Conservation (phyloP, 208 protist genomes). For the Wallacemonas sp. region DNA sequence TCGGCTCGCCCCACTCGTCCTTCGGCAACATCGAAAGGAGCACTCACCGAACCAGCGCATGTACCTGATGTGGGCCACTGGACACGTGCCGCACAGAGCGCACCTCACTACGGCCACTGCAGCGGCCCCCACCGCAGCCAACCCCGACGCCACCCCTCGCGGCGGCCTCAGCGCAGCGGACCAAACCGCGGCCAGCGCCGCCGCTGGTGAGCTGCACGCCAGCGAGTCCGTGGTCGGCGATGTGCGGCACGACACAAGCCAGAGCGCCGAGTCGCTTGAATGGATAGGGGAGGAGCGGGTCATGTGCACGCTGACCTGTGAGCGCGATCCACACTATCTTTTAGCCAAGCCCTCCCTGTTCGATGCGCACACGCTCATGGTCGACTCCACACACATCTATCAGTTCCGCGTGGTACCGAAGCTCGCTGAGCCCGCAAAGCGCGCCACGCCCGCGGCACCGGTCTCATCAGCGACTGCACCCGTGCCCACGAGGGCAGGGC, state of each 20-base stretch:
- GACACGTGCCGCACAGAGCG: slow-evolving; percentile 19
- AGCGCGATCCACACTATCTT: slow-evolving; percentile 52
- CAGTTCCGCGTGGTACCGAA: slow-evolving; percentile 38
- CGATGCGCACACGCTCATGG: slow-evolving; percentile 66
- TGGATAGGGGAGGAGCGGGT: slow-evolving; percentile 71
- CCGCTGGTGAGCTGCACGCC: slow-evolving; percentile 1
- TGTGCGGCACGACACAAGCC: too few species aligned
- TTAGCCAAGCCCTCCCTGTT: slow-evolving; percentile 57
- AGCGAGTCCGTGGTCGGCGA: neutral
- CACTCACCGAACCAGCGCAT: slow-evolving; percentile 63
- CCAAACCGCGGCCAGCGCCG: neutral
- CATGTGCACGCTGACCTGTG: slow-evolving; percentile 67
- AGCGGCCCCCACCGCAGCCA: neutral
- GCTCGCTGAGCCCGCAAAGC: neutral
- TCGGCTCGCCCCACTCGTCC: slow-evolving; percentile 49
- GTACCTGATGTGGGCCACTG: slow-evolving; percentile 73
- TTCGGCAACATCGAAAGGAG: slow-evolving; percentile 59
- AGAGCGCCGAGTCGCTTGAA: slow-evolving; percentile 1
- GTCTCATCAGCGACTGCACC: neutral
- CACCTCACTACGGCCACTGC: neutral
- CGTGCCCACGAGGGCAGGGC: neutral
- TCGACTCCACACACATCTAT: slow-evolving; percentile 74
- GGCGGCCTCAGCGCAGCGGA: neutral
- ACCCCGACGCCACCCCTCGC: neutral
- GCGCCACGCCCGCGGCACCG: neutral